Conservation (phyloP, 306 rosid species). For the Rosa lucieae region DNA sequence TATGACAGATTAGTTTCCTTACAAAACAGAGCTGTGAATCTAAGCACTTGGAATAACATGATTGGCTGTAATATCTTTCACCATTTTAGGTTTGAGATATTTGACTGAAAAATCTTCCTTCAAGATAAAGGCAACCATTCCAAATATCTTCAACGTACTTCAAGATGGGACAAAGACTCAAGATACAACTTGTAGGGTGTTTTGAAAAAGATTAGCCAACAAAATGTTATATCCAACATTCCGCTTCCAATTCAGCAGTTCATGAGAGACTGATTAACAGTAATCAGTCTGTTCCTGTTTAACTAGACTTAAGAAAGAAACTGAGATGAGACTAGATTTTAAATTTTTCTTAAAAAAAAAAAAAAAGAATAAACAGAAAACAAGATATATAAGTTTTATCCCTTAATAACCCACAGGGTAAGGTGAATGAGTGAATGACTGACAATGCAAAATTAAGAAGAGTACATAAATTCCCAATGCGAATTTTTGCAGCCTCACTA, state of each 20-base stretch:
- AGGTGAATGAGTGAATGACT: neutral
- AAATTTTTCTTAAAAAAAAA: neutral
- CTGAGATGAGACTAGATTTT: neutral
- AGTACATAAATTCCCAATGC: neutral
- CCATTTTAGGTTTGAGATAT: neutral
- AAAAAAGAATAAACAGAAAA: neutral
- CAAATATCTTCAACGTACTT: neutral
- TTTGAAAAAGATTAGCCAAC: neutral
- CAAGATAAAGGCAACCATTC: neutral
- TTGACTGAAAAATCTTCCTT: neutral
- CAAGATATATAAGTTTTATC: neutral
- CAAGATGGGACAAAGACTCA: neutral
- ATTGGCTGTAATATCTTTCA: neutral
- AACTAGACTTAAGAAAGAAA: neutral
- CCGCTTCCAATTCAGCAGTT: constrained; percentile 10
- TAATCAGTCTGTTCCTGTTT: neutral
- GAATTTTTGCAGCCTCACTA: neutral
- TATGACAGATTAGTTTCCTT: no score
- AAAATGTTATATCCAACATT: neutral
- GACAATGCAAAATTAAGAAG: neutral
- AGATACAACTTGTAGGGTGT: neutral
- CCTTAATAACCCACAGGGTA: neutral
- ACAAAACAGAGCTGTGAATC: no score
- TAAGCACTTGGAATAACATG: neutral
- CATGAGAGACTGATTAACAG: neutral